phyloP scores from a whole-genome alignment of 805 yeast species.

The Metschnikowia chrysomelidarum region DNA sequence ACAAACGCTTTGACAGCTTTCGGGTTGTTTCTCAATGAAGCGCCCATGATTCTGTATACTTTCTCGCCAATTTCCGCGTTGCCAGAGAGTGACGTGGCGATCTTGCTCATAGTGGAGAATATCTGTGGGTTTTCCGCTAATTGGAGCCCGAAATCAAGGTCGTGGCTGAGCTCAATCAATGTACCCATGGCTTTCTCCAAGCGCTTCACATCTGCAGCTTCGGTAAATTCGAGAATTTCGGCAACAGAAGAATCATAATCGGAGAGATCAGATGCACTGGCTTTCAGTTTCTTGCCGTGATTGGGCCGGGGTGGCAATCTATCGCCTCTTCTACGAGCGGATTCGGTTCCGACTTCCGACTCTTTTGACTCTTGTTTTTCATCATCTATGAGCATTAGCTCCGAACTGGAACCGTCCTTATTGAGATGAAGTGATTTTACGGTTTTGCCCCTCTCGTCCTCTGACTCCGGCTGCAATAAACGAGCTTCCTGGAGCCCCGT shows the following conservation, averaged over 20 bases:
- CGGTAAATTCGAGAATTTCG: slow-evolving; percentile 12
- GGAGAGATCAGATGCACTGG: slow-evolving; percentile 19
- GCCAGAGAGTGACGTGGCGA: slow-evolving; percentile 17
- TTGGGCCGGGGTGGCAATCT: slow-evolving; percentile 2
- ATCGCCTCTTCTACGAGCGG: no score
- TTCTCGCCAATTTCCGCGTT: slow-evolving; percentile 43
- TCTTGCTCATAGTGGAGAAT: slow-evolving; percentile 29
- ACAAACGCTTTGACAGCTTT: slow-evolving; percentile 48
- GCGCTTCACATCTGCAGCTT: slow-evolving; percentile 19
- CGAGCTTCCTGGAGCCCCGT: slow-evolving; percentile 71
- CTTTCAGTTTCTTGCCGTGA: slow-evolving; percentile 6
- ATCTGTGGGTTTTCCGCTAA: slow-evolving; percentile 37
- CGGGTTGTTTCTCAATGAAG: slow-evolving; percentile 73
- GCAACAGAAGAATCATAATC: slow-evolving; percentile 14
- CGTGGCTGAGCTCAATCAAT: slow-evolving; percentile 64
- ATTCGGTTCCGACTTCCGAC: no score
- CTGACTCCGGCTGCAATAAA: slow-evolving; percentile 37
- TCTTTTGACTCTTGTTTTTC: slow-evolving; percentile 7
- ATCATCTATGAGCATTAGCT: slow-evolving; percentile 3
- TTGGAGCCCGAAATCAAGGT: slow-evolving; percentile 56
- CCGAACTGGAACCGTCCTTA: no score
- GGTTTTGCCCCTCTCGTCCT: slow-evolving; percentile 14
- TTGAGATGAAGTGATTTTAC: no score
- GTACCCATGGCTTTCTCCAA: slow-evolving; percentile 37
- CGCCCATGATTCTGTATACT: slow-evolving; percentile 58